Percentiles rank a stretch among this genome's conserved stretches.
phyloP scores from a whole-genome alignment of 495 filamentous ascomycete genomes.

The Astrothelium macrocarpum region DNA sequence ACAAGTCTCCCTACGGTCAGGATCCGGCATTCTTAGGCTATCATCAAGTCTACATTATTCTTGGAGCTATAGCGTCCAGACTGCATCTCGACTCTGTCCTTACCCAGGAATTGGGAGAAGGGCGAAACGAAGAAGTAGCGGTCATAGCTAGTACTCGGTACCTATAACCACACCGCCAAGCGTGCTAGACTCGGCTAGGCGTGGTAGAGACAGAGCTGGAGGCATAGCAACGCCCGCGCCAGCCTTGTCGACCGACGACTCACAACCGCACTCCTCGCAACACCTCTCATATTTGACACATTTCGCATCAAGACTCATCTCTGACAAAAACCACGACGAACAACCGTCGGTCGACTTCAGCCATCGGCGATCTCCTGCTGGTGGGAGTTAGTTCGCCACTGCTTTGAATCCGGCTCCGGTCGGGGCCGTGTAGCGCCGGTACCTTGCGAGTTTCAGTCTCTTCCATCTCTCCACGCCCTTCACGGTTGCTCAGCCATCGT shows the following conservation, averaged over 20 bases:
- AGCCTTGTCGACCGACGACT: not conserved
- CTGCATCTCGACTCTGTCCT: not conserved
- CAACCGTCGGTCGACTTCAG: not conserved
- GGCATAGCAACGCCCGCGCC: not conserved
- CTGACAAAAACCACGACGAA: not conserved
- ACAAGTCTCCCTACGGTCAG: not conserved
- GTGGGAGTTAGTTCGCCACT: conserved; percentile 4
- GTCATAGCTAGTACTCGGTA: not conserved
- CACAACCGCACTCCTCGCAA: not conserved
- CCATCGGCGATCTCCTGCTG: conserved; percentile 5
- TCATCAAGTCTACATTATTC: too few relatives aligned
- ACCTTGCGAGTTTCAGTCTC: conserved; percentile 1
- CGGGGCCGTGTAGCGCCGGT: not conserved
- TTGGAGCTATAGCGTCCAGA: not conserved
- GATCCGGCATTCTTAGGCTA: too few relatives aligned
- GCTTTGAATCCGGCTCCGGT: not conserved
- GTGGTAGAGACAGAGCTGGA: not conserved
- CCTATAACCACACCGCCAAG: not conserved
- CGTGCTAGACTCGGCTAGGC: not conserved
- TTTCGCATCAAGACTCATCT: not conserved
- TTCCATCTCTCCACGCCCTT: not conserved
- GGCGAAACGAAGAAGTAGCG: not conserved
- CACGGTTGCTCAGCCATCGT: not conserved
- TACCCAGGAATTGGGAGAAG: not conserved
- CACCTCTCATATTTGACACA: not conserved